Conservation (phyloP, 768 basidiomycete genomes). For the Agrocybe praecox region DNA sequence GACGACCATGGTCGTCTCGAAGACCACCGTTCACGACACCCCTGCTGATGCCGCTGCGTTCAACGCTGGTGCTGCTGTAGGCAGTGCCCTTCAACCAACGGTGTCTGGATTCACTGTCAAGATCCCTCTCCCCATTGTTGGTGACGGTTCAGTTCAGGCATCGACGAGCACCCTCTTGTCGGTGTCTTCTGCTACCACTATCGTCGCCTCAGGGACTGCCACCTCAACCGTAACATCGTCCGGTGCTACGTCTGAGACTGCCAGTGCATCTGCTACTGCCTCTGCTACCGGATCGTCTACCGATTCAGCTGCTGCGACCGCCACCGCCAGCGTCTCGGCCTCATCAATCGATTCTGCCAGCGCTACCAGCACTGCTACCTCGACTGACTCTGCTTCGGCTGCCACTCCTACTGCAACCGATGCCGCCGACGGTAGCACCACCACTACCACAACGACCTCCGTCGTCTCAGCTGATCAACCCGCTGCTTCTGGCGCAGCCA, state of each 20-base stretch:
- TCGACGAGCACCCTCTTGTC: constrained; percentile 10
- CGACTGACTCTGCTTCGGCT: neutral
- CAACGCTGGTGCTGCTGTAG: constrained; percentile 1
- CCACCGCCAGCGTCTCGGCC: constrained; percentile 5
- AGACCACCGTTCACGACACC: constrained; percentile 22
- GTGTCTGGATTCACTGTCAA: neutral
- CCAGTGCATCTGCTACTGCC: constrained; percentile 6
- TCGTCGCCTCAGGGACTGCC: constrained; percentile 6
- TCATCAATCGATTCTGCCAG: neutral
- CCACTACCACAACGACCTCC: neutral
- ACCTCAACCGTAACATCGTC: neutral
- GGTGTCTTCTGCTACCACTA: constrained; percentile 10
- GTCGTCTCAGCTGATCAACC: neutral
- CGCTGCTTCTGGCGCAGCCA: neutral
- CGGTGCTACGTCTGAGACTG: constrained; percentile 1
- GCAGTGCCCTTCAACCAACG: neutral
- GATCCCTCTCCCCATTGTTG: constrained; percentile 6
- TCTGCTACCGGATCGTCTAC: constrained; percentile 4
- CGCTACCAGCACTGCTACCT: constrained; percentile 7
- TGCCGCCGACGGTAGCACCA: neutral
- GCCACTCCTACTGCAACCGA: constrained; percentile 6
- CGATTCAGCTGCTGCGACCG: constrained; percentile 6
- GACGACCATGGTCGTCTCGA: constrained; percentile 15
- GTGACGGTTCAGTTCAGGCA: neutral
- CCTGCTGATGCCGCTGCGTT: constrained; percentile 22